Conservation (phyloP, 441 rosid genomes). For the Adansonia madagascariensis region DNA sequence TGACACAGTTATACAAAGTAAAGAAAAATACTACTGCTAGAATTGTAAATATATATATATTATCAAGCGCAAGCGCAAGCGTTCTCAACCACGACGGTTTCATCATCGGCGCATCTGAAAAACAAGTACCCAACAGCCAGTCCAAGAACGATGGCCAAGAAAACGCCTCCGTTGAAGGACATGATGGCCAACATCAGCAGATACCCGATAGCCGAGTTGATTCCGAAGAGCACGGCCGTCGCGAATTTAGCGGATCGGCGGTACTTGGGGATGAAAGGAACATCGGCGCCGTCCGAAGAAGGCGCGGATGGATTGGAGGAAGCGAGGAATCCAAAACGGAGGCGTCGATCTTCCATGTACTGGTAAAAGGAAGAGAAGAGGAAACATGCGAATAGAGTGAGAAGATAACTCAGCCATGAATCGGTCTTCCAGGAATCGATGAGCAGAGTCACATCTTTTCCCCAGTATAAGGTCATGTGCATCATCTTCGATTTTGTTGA, state of each 20-base stretch:
- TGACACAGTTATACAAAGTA: not conserved
- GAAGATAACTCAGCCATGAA: slow-evolving; percentile 57
- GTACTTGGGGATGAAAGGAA: slow-evolving; percentile 45
- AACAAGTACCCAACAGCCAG: slow-evolving; percentile 50
- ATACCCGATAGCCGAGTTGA: slow-evolving; percentile 65
- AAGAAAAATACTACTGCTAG: not conserved
- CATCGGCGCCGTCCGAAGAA: slow-evolving; percentile 28
- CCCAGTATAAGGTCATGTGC: slow-evolving; percentile 79
- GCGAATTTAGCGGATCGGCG: slow-evolving; percentile 46
- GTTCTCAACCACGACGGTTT: slow-evolving; percentile 37
- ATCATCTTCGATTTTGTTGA: slow-evolving; percentile 49
- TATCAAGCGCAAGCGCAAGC: slow-evolving; percentile 36
- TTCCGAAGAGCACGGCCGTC: slow-evolving; percentile 51
- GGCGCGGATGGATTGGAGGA: slow-evolving; percentile 31
- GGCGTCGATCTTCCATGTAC: slow-evolving; percentile 64
- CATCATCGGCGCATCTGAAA: slow-evolving; percentile 52
- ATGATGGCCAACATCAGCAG: slow-evolving; percentile 63
- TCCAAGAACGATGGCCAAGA: slow-evolving; percentile 57
- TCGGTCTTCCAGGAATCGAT: slow-evolving; percentile 61
- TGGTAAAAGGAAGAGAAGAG: slow-evolving; percentile 61
- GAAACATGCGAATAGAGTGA: slow-evolving; percentile 61
- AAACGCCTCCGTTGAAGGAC: slow-evolving; percentile 69
- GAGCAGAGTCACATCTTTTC: slow-evolving; percentile 55
- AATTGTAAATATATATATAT: too few relatives aligned
- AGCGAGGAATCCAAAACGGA: slow-evolving; percentile 48